Conservation (phyloP, 306 rosid species). For the Gastrolobium bilobum region DNA sequence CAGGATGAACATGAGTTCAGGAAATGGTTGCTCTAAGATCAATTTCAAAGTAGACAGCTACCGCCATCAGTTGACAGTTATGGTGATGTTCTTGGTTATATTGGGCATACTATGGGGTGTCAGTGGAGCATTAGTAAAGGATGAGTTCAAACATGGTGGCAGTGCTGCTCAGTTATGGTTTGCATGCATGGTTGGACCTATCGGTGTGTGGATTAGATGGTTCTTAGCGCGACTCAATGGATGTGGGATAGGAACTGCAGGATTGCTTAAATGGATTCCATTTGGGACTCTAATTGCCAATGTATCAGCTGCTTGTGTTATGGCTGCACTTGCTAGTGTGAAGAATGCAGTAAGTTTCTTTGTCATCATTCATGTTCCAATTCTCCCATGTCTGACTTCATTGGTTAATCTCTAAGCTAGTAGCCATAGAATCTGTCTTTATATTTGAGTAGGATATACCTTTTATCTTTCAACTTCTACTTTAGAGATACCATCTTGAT, state of each 20-base stretch:
- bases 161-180: constrained; percentile 74
- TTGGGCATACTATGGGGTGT: constrained; percentile 66
- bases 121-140: constrained; percentile 57
- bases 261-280: constrained; percentile 77
- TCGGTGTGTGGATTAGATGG: constrained; percentile 94
- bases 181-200: constrained; percentile 87
- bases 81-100: constrained; percentile 58
- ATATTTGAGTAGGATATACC: constrained; percentile 14
- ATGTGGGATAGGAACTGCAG: constrained; percentile 71
- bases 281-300: constrained; percentile 87
- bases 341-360: constrained; percentile 64
- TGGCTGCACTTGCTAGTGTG: constrained; percentile 77
- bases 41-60: constrained; percentile 60
- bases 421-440: background rate
- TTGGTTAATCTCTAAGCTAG: constrained; percentile 17
- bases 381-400: background rate
- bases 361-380: constrained; percentile 7
- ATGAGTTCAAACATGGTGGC: constrained; percentile 60
- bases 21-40: constrained; percentile 44
- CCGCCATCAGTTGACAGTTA: constrained; percentile 58
- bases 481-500: constrained; percentile 20
- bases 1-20: constrained; percentile 43
- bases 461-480: background rate
- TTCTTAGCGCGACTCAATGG: constrained; percentile 90
- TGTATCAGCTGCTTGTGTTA: constrained; percentile 82